Evolutionary conservation across 257 asterid species (phyloP), one percentile per base, ranked within the genome.

Genomic region (Gentiana dahurica): DNA sequence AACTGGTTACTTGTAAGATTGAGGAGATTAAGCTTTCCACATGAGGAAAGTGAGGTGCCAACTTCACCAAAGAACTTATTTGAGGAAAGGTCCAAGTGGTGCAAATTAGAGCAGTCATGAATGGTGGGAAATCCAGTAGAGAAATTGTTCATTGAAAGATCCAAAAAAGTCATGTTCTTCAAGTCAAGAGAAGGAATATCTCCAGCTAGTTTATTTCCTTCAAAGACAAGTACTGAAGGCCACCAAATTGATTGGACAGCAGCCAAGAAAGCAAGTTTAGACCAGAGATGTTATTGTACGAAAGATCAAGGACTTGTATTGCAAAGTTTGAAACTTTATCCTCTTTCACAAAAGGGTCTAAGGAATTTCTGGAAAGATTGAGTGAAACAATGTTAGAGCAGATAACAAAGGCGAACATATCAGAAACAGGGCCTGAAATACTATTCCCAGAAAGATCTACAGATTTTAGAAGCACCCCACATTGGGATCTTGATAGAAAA

Each of bases 371-470:
- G 53, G 98, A 91, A 52, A 91, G 90, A 59, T 91, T 87, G 15
- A 91, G 82, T 32, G 41, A 61, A 3, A 9, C 49, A 60, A 91
- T 70, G 58, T 70, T 68, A 13, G 96, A 65, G 74, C 98, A 91
- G 52, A 58, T 65, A 8, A 72, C 81, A 36, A 91, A 71, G 34
- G 71, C 58, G 8, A 80, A 53, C 37, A 87, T 50, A 61, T 85
- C 95, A 38, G 82, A 47, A 34, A 80, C 53, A 1, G 86, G 78
- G 2, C 98, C 96, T 10, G 98, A 76, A 67, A 91, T 60, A 59
- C 68, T 51, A 67, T 91, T 91, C 34, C 56, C 85, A 11, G 98
- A 73, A 60, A 91, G 97, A 91, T 91, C 98, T 73, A 91, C 9
- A 0, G 67, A 67, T 41, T 46, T 65, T n/a, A 91, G 53, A 6